A percentile compares a stretch with the other conserved stretches of the same genome.
Conservation (phyloP, 441 rosid genomes). For the Arabidopsis hybrid region DNA sequence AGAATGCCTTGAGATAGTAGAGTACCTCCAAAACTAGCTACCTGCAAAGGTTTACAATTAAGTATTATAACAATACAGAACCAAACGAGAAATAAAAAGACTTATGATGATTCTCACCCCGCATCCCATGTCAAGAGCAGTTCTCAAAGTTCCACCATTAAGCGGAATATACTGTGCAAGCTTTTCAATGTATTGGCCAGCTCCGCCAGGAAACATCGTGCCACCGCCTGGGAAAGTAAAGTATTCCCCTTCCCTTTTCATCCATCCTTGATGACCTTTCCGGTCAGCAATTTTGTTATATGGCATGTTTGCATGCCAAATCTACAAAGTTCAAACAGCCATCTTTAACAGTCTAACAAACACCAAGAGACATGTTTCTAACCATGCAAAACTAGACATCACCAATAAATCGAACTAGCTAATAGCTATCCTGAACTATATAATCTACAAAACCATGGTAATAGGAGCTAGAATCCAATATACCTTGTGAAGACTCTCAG, state of each 20-base stretch:
- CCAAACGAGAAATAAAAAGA: not conserved
- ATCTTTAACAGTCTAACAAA: not conserved
- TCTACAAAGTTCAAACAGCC: conserved; percentile 51
- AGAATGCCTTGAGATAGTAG: conserved; percentile 73
- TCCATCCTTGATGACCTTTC: conserved; percentile 99
- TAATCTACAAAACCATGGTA: not conserved
- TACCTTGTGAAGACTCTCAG: conserved; percentile 91
- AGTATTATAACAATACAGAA: not conserved
- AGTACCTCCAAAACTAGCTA: conserved; percentile 96
- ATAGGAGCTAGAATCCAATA: not conserved
- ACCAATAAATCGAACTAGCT: conserved; percentile 4
- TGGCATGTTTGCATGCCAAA: conserved; percentile 97
- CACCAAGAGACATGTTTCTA: no score
- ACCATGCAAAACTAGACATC: conserved; percentile 6
- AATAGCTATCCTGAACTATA: not conserved
- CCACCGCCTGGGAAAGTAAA: conserved; percentile 95
- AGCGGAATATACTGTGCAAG: conserved; percentile 89
- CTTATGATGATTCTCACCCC: conserved; percentile 61
- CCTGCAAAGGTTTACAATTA: conserved; percentile 52
- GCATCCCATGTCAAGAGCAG: conserved; percentile 98
- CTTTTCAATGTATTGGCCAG: conserved; percentile 81
- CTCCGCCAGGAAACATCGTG: conserved; percentile 98
- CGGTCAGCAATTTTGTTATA: conserved; percentile 91
- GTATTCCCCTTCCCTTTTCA: conserved; percentile 83
- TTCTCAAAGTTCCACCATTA: conserved; percentile 71